Percentiles rank a stretch among this genome's conserved stretches.
Evolutionary conservation across 495 filamentous ascomycete species (phyloP).

Genomic region (Aspergillus avenaceus): DNA sequence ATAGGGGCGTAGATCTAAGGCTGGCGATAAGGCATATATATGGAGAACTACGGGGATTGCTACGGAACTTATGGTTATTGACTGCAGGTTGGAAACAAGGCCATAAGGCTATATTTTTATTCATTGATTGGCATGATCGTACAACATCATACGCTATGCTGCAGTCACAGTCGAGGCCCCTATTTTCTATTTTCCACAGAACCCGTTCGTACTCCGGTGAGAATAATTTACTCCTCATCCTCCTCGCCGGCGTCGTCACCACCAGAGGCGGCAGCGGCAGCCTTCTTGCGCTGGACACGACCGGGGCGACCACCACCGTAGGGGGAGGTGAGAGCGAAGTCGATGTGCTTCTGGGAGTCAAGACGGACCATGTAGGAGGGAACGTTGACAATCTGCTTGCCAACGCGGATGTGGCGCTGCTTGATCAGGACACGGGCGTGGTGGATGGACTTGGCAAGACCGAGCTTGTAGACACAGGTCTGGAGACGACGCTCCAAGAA

Average conservation of each 20-base stretch:
- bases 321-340: slow-evolving; percentile 95
- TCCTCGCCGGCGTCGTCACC: slow-evolving; percentile 84
- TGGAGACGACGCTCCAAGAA: slow-evolving; percentile 99
- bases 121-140: slow-evolving; percentile 44
- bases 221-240: slow-evolving; percentile 68
- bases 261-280: slow-evolving; percentile 87
- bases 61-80: slow-evolving; percentile 2
- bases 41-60: background rate
- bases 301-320: slow-evolving; percentile 96
- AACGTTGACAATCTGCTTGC: slow-evolving; percentile 99
- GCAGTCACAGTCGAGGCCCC: slow-evolving; percentile 41
- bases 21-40: background rate
- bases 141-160: slow-evolving; percentile 43
- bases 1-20: too few relatives aligned
- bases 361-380: slow-evolving; percentile 98
- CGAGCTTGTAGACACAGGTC: slow-evolving; percentile 99
- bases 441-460: slow-evolving; percentile 99
- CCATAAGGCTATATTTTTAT: slow-evolving; percentile 35
- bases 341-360: slow-evolving; percentile 99
- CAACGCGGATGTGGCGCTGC: slow-evolving; percentile 98
- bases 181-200: slow-evolving; percentile 33
- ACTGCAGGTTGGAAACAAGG: slow-evolving; percentile 29
- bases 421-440: slow-evolving; percentile 99
- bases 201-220: slow-evolving; percentile 39
- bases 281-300: slow-evolving; percentile 98